phyloP scores from a whole-genome alignment of 805 yeast genomes.

The Candida vartiovaarae region DNA sequence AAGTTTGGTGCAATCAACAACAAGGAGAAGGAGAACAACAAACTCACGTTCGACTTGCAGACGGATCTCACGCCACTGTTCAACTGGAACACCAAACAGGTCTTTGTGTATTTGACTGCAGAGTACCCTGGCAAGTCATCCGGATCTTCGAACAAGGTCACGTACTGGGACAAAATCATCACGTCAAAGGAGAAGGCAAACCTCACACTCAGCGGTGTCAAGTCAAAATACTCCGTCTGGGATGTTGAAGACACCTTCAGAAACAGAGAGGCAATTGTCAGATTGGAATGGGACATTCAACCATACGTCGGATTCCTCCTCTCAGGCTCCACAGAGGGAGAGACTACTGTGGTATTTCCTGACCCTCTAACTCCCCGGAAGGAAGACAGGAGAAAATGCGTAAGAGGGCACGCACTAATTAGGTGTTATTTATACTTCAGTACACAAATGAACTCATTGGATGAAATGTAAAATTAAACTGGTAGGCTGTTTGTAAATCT shows the following conservation, averaged over 20 bases:
- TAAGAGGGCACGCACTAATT: slow-evolving; percentile 5
- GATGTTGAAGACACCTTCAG: slow-evolving; percentile 58
- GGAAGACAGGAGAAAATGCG: slow-evolving; percentile 7
- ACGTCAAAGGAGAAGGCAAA: slow-evolving; percentile 49
- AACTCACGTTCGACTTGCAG: slow-evolving; percentile 63
- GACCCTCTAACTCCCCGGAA: slow-evolving; percentile 9
- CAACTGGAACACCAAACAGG: slow-evolving; percentile 96
- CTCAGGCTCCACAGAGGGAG: slow-evolving; percentile 49
- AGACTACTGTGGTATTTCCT: slow-evolving; percentile 14
- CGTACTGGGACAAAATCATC: slow-evolving; percentile 89
- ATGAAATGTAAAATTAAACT: no score
- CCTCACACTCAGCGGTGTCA: slow-evolving; percentile 42
- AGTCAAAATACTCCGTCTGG: slow-evolving; percentile 81
- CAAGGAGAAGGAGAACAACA: slow-evolving; percentile 70
- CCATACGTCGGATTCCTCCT: slow-evolving; percentile 81
- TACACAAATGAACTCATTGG: no score
- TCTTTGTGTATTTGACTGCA: slow-evolving; percentile 86
- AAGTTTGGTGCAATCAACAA: slow-evolving; percentile 61
- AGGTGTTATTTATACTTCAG: background rate
- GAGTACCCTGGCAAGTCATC: slow-evolving; percentile 48
- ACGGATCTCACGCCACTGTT: slow-evolving; percentile 73
- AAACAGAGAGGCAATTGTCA: slow-evolving; percentile 59
- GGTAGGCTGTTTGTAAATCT: no score
- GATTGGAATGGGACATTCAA: slow-evolving; percentile 85
- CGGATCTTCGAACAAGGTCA: slow-evolving; percentile 53